Conservation (phyloP, 139 green algal genomes). For the Tetradesmus obliquus region DNA sequence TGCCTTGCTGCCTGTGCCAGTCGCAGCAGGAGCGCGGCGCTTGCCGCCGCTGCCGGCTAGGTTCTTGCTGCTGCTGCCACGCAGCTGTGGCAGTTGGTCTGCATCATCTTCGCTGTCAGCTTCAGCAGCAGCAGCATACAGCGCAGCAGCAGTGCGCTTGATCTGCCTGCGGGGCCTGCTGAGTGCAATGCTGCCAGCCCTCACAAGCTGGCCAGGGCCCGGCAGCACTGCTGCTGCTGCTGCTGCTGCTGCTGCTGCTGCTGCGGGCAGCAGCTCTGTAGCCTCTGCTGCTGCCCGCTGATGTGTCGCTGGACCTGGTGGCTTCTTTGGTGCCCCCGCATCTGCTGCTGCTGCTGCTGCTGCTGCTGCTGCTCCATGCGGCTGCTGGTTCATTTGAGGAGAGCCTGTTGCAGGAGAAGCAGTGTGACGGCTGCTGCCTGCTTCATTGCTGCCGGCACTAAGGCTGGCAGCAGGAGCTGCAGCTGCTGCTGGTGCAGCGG, state of each 20-base stretch:
- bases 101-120: not conserved
- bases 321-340: not conserved
- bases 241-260: no score
- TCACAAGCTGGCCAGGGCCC: not conserved
- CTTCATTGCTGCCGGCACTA: not conserved
- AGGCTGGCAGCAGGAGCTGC: not conserved
- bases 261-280: not conserved
- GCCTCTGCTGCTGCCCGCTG: conserved; percentile 13
- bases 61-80: not conserved
- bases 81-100: not conserved
- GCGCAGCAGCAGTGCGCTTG: conserved; percentile 17
- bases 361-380: not conserved
- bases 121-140: conserved; percentile 11
- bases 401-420: not conserved
- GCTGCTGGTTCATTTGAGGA: not conserved
- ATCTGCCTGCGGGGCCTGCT: not conserved
- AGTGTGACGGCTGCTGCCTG: not conserved
- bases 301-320: not conserved
- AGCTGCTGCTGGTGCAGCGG: not conserved
- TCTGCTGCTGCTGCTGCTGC: not conserved
- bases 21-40: not conserved
- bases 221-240: not conserved
- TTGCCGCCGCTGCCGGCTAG: not conserved
- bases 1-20: not conserved
- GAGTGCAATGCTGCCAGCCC: not conserved